Base-by-base conservation (phyloP, 768 basidiomycete genomes). In the Pluteus cervinus region DNA sequence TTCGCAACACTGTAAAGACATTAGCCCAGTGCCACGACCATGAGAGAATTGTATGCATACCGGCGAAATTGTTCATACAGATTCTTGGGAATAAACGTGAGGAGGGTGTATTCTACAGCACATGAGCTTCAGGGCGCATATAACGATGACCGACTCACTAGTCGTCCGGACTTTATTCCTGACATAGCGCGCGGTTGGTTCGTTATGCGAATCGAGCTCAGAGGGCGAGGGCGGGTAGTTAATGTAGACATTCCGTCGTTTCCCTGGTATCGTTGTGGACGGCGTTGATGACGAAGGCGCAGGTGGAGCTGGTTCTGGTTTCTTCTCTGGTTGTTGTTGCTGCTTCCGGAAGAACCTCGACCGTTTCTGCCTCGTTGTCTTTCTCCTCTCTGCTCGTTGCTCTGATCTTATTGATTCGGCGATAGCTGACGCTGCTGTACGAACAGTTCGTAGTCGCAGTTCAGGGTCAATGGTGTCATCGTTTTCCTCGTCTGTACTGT, bases 91-190 rank as follows among this genome's bases (percentile, higher is more conserved):
- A 98, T 49, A 55, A 97, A 98, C 1, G 90, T 87, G 34, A 96
- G 33, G 33, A 88, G 57, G 18, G 91, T 94, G 62, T 97, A 98
- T 61, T 93, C 89, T 91, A 53, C 6, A 17, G 14, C 5, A 2
- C 1, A 17, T 43, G 44, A 20, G 11, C 20, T 23, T 30, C 21
- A 33, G 17, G 21, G 34, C 11, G 7, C 9, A 24, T 24, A 22
- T 5, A 36, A 20, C 33, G 25, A 15, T 28, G 32, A 29, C 20
- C 40, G 9, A 77, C 86, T 64, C 59, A 91, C 89, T 94, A 47
- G 84, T 86, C 26, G 93, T 96, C 53, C 85, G 72, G 45, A 97
- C 90, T 73, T 96, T 97, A 57, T 96, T 97, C 51, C 93, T 68
- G 21, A 76, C 75, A 60, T 92, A 97, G n/a, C 77, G 74, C 25